Base-by-base conservation (phyloP, 257 asterid species). In the Capsicum rhomboideum region DNA sequence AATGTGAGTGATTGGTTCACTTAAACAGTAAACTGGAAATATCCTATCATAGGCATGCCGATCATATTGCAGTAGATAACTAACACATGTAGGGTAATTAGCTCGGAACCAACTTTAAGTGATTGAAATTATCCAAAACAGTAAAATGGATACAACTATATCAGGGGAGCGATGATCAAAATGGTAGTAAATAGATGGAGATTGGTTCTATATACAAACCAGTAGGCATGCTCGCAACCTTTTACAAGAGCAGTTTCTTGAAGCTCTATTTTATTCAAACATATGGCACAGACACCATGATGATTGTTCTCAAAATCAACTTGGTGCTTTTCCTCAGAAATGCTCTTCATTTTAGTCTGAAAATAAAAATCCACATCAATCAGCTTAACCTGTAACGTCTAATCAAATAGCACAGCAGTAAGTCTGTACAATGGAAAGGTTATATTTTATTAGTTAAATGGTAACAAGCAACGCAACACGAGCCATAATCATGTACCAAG, bases 151-250 rank as follows among this genome's bases (percentile, higher is more conserved):
- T 13, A 81, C 10, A 37, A 63, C 61, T 55, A 31, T 10, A 81
- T 63, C 34, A 42, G 26, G n/a, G 26, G 55, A 9, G 4, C 63
- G 78, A 37, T 59, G 78, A 59, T 67, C 37, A 29, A 82, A 56
- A 68, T 46, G 63, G 18, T 37, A 78, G 84, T 56, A 82, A 50
- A 82, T 40, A 69, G 83, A 83, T 89, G 34, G 58, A 75, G 61
- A 83, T 29, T 23, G 49, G 37, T 61, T 81, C 26, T 46, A 42
- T 81, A 9, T 82, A 93, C 98, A 87, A 91, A 96, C 99, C 98
- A 96, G 96, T 94, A 93, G 85, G 97, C 97, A 83, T 96, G 99
- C 96, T 96, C 98, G 97, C 99, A 96, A 87, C 99, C 98, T 94
- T 96, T 96, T 83, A 96, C 94, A 83, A 96, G 94, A 53, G 98